phyloP scores from a whole-genome alignment of 2,329 filamentous ascomycete species.

The Stemphylium vesicarium region DNA sequence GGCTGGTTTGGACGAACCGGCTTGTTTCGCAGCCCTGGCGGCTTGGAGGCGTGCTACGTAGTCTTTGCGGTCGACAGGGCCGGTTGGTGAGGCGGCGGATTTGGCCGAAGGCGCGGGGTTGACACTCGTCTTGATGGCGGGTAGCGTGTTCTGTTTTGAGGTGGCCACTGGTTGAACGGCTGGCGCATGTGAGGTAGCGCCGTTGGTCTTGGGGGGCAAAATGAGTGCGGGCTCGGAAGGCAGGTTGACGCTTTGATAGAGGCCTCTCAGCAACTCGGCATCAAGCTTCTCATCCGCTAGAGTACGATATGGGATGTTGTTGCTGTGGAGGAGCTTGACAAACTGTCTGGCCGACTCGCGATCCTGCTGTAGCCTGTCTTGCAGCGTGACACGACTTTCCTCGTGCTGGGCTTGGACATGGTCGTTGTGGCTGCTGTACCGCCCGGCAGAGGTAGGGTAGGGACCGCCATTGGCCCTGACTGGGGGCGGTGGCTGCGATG shows the following conservation, averaged over 20 bases:
- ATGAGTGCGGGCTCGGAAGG: conserved; percentile 37
- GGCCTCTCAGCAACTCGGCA: conserved; percentile 29
- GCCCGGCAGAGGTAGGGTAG: conserved; percentile 21
- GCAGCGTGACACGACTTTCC: conserved; percentile 4
- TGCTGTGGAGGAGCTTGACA: conserved; percentile 50
- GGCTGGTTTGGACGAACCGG: conserved; percentile 22
- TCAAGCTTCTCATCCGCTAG: conserved; percentile 55
- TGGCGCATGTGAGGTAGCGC: conserved; percentile 8
- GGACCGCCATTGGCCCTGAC: conserved; percentile 32
- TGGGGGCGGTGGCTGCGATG: conserved; percentile 16
- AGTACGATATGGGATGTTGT: conserved; percentile 75
- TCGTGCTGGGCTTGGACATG: conserved; percentile 11
- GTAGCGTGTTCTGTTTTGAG: conserved; percentile 17
- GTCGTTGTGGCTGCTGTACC: conserved; percentile 24
- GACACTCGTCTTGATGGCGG: conserved; percentile 32
- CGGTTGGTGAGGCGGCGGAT: conserved; percentile 21
- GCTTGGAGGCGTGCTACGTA: conserved; percentile 78
- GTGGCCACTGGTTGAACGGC: conserved; percentile 12
- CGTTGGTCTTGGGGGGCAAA: conserved; percentile 26
- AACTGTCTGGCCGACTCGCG: conserved; percentile 47
- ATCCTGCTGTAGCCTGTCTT: conserved; percentile 25
- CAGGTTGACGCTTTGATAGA: conserved; percentile 39
- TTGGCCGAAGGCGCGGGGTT: conserved; percentile 15
- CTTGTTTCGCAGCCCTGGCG: conserved; percentile 66
- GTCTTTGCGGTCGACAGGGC: conserved; percentile 71